A percentile compares a stretch with the other conserved stretches of the same genome.
These are phyloP conservation scores for Aquilaria sinensis DNA, from an alignment of 345 rosid species.

Conservation along the genomic window DNA sequence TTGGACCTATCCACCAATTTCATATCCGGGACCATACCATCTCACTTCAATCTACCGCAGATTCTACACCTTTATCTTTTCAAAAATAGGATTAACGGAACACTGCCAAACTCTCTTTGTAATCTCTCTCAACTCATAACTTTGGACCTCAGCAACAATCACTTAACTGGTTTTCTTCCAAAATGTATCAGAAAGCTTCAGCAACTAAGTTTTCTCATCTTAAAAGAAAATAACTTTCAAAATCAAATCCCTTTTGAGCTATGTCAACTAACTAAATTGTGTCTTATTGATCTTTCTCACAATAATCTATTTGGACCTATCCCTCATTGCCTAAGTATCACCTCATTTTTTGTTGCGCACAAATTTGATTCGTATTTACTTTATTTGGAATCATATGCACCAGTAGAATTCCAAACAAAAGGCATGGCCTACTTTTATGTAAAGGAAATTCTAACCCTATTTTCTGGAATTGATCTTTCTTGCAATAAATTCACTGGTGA, in stretches of 20 bases:
- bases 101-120: neutral
- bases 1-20: too few species aligned
- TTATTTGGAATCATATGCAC: neutral
- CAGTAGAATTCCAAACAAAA: constrained; percentile 16
- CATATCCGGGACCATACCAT: too few species aligned
- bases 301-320: too few species aligned
- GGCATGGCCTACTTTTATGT: constrained; percentile 3
- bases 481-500: constrained; percentile 13
- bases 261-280: constrained; percentile 7
- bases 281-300: constrained; percentile 3
- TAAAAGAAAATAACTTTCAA: constrained; percentile 12
- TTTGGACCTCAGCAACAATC: constrained; percentile 9
- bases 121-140: neutral
- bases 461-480: constrained; percentile 26
- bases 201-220: constrained; percentile 10
- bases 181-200: neutral
- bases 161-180: neutral
- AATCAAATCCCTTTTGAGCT: constrained; percentile 12
- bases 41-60: too few species aligned
- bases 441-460: neutral
- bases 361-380: neutral
- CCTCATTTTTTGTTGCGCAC: neutral
- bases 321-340: neutral
- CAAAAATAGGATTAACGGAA: too few species aligned
- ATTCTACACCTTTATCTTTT: too few species aligned